Evolutionary conservation across 1,139 yeast species (phyloP).

Genomic region (Zygotorulaspora mrakii): DNA sequence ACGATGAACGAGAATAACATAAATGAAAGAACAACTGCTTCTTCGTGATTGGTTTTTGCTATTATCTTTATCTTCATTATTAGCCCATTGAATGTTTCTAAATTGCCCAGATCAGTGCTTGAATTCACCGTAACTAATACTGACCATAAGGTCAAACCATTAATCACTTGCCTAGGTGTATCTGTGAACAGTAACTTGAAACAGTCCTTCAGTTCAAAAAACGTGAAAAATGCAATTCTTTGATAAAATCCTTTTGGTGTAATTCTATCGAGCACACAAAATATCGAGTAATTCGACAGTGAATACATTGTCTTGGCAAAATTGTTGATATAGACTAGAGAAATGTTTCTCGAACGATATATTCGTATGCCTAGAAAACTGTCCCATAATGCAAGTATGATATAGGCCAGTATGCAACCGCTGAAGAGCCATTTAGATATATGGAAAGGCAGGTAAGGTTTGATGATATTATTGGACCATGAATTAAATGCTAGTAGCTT

Average conservation of each 20-base stretch:
- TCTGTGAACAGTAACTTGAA: slow-evolving; percentile 67
- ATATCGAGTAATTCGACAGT: slow-evolving; percentile 56
- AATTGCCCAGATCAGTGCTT: slow-evolving; percentile 32
- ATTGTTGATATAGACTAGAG: slow-evolving; percentile 64
- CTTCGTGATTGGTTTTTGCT: slow-evolving; percentile 56
- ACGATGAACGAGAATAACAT: slow-evolving; percentile 74
- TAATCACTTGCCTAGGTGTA: slow-evolving; percentile 84
- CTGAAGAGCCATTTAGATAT: slow-evolving; percentile 80
- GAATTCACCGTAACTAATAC: slow-evolving; percentile 41
- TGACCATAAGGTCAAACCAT: slow-evolving; percentile 66
- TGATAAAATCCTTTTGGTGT: slow-evolving; percentile 62
- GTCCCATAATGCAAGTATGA: slow-evolving; percentile 56
- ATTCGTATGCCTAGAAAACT: slow-evolving; percentile 57
- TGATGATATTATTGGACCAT: slow-evolving; percentile 59
- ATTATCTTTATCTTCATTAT: slow-evolving; percentile 52
- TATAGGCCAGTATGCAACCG: slow-evolving; percentile 76
- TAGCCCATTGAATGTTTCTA: slow-evolving; percentile 44
- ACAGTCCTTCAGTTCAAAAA: slow-evolving; percentile 64
- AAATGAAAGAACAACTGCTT: slow-evolving; percentile 67
- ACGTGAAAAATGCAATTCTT: slow-evolving; percentile 63
- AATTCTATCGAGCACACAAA: slow-evolving; percentile 68
- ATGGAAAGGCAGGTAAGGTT: slow-evolving; percentile 55
- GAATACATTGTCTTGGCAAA: slow-evolving; percentile 60
- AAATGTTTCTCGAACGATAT: slow-evolving; percentile 59
- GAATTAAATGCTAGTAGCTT: slow-evolving; percentile 68